phyloP scores from a whole-genome alignment of 768 basidiomycete species.

The Amanita polypyramis region DNA sequence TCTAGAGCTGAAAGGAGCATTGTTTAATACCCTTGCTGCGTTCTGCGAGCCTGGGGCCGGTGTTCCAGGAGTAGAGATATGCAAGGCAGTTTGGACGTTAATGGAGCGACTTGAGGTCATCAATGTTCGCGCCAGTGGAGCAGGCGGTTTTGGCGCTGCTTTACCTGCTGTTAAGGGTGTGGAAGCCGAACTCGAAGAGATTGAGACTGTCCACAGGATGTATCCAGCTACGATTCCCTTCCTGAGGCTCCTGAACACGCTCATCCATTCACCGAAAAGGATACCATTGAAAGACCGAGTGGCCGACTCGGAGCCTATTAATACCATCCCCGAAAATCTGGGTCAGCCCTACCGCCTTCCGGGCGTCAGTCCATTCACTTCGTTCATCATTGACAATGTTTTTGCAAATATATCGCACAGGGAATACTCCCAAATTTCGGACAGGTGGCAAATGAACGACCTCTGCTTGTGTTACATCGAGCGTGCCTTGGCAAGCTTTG shows the following conservation, averaged over 20 bases:
- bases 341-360: slow-evolving; percentile 75
- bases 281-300: slow-evolving; percentile 50
- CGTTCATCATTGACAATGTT: slow-evolving; percentile 87
- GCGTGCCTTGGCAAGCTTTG: slow-evolving; percentile 70
- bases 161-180: slow-evolving; percentile 64
- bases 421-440: slow-evolving; percentile 64
- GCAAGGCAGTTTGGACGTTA: slow-evolving; percentile 70
- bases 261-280: slow-evolving; percentile 77
- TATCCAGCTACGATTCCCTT: slow-evolving; percentile 91
- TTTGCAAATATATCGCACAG: slow-evolving; percentile 67
- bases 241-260: slow-evolving; percentile 67
- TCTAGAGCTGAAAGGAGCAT: slow-evolving; percentile 80
- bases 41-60: slow-evolving; percentile 81
- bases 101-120: slow-evolving; percentile 83
- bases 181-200: slow-evolving; percentile 79
- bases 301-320: slow-evolving; percentile 46
- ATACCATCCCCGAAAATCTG: slow-evolving; percentile 71
- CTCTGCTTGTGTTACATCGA: slow-evolving; percentile 80
- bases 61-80: slow-evolving; percentile 62
- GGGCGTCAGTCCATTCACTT: slow-evolving; percentile 71
- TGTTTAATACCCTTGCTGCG: slow-evolving; percentile 71
- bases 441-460: slow-evolving; percentile 84
- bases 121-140: slow-evolving; percentile 46
- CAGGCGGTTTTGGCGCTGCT: slow-evolving; percentile 29
- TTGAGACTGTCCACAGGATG: slow-evolving; percentile 65